Evolutionary conservation across 2,329 filamentous ascomycete species (phyloP).

Genomic region (Aspergillus japonicus): DNA sequence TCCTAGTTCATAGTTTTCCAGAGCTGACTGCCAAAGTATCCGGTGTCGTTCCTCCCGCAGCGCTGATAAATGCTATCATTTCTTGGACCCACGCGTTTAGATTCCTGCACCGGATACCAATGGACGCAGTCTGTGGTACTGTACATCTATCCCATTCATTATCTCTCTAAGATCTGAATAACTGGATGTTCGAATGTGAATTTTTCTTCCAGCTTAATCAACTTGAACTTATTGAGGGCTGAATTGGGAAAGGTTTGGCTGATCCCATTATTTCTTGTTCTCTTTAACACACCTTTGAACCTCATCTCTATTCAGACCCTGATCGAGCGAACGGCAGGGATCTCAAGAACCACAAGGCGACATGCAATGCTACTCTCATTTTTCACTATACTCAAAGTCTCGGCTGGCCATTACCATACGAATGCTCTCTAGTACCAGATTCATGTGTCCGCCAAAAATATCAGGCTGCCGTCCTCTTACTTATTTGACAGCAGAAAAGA

Average conservation of each 20-base stretch:
- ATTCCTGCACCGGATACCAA: no score
- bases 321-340: not conserved
- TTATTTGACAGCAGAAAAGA: not conserved
- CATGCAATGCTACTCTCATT: not conserved
- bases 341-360: no score
- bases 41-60: no score
- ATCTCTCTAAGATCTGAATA: not conserved
- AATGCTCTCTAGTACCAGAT: no score
- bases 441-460: no score
- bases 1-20: no score
- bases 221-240: not conserved
- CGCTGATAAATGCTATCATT: no score
- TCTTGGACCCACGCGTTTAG: no score
- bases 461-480: not conserved
- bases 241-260: not conserved
- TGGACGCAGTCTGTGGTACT: not conserved
- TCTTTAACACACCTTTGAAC: not conserved
- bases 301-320: not conserved
- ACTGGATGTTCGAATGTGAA: not conserved
- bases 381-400: no score
- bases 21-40: no score
- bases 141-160: not conserved
- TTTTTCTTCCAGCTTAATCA: not conserved
- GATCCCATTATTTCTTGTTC: not conserved
- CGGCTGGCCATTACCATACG: not conserved